Percentiles rank a stretch among this genome's conserved stretches.
Evolutionary conservation across 768 basidiomycete genomes (phyloP).

Genomic region (Mycena venus): DNA sequence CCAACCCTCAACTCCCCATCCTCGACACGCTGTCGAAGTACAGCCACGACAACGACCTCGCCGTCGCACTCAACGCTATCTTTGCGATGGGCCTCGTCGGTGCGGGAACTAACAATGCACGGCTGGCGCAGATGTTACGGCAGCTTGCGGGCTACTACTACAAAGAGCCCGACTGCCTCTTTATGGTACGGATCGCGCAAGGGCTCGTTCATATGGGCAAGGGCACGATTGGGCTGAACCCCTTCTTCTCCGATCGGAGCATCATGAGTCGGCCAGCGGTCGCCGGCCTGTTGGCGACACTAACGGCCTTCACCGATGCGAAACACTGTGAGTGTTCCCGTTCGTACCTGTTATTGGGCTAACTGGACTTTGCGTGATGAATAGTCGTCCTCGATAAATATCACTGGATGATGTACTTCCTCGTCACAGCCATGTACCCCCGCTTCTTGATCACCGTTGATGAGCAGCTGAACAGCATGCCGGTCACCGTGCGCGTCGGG

Average conservation of each 20-base stretch:
- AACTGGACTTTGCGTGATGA: slow-evolving; percentile 1
- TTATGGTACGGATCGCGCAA: slow-evolving; percentile 96
- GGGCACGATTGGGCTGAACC: slow-evolving; percentile 96
- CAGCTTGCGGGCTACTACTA: slow-evolving; percentile 98
- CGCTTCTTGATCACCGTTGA: slow-evolving; percentile 97
- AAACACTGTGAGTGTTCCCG: slow-evolving; percentile 82
- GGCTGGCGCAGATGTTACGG: slow-evolving; percentile 96
- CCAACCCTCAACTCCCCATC: slow-evolving; percentile 94
- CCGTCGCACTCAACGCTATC: slow-evolving; percentile 96
- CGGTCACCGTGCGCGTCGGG: slow-evolving; percentile 96
- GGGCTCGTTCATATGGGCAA: slow-evolving; percentile 99
- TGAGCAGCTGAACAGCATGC: slow-evolving; percentile 87
- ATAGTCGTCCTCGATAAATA: slow-evolving; percentile 93
- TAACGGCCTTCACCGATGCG: slow-evolving; percentile 94
- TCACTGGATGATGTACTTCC: slow-evolving; percentile 99
- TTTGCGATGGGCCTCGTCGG: slow-evolving; percentile 99
- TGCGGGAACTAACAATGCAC: slow-evolving; percentile 98
- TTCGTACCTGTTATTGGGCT: background rate
- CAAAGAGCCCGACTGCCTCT: slow-evolving; percentile 96
- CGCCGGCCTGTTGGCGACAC: slow-evolving; percentile 88
- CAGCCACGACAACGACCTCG: slow-evolving; percentile 98
- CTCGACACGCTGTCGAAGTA: slow-evolving; percentile 99
- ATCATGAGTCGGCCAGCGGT: slow-evolving; percentile 92
- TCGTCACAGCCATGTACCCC: slow-evolving; percentile 97
- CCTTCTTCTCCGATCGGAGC: slow-evolving; percentile 93